These are phyloP conservation scores for Apiospora phragmitis DNA, from an alignment of 2,329 filamentous ascomycete species.

Conservation along the genomic window DNA sequence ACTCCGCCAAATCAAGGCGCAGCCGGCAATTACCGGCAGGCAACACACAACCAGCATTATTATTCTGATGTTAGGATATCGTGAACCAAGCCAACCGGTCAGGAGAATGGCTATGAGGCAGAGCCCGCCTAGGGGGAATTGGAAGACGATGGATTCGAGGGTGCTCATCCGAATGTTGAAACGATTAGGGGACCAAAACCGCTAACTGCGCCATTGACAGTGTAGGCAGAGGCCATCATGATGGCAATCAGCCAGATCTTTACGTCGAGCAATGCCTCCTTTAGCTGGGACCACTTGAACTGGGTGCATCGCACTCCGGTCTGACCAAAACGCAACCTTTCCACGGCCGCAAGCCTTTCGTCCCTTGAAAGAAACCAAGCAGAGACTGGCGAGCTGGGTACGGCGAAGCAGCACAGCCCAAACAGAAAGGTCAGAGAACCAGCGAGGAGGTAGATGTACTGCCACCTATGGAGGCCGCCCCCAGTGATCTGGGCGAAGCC, in stretches of 20 bases:
- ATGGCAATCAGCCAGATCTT: slow-evolving; percentile 65
- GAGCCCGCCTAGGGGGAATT: slow-evolving; percentile 73
- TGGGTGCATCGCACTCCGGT: slow-evolving; percentile 62
- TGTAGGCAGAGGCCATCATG: slow-evolving; percentile 72
- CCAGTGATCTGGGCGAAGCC: slow-evolving; percentile 63
- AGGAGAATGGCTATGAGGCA: slow-evolving; percentile 66
- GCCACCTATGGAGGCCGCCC: slow-evolving; percentile 60
- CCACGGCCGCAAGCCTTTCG: slow-evolving; percentile 65
- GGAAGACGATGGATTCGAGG: slow-evolving; percentile 67
- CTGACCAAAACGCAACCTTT: slow-evolving; percentile 61
- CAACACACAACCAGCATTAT: slow-evolving; percentile 66
- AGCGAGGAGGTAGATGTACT: slow-evolving; percentile 70
- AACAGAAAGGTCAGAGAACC: slow-evolving; percentile 65
- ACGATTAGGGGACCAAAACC: slow-evolving; percentile 74
- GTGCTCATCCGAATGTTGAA: slow-evolving; percentile 67
- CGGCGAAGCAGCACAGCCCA: slow-evolving; percentile 62
- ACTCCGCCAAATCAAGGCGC: slow-evolving; percentile 72
- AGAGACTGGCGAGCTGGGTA: slow-evolving; percentile 65
- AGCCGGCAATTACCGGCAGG: slow-evolving; percentile 73
- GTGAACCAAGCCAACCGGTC: slow-evolving; percentile 64
- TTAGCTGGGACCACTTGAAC: slow-evolving; percentile 60
- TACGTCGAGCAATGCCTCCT: slow-evolving; percentile 57
- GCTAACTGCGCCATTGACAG: slow-evolving; percentile 69
- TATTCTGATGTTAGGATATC: slow-evolving; percentile 63
- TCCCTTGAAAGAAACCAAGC: slow-evolving; percentile 69